phyloP scores from a whole-genome alignment of 2,329 filamentous ascomycete species.

The Dendryphion nanum region DNA sequence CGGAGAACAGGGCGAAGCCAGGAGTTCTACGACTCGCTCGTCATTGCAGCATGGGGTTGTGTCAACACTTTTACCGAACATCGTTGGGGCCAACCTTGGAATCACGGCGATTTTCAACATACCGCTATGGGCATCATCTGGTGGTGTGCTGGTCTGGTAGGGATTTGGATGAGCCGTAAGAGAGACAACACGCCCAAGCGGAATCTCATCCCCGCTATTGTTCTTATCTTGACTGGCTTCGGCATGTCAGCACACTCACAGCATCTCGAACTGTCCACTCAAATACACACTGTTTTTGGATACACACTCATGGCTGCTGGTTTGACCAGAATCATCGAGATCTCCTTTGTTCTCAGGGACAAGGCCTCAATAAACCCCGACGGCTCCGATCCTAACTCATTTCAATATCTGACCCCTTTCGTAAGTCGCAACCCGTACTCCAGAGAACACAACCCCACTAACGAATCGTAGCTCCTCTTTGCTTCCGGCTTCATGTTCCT shows the following conservation, averaged over 20 bases:
- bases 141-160: slow-evolving; percentile 91
- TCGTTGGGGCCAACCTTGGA: slow-evolving; percentile 86
- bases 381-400: slow-evolving; percentile 68
- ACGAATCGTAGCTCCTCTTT: slow-evolving; percentile 68
- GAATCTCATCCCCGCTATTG: slow-evolving; percentile 89
- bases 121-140: slow-evolving; percentile 99
- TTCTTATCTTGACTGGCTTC: slow-evolving; percentile 90
- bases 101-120: slow-evolving; percentile 91
- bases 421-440: slow-evolving; percentile 51
- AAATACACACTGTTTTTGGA: slow-evolving; percentile 86
- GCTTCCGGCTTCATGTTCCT: slow-evolving; percentile 96
- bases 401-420: slow-evolving; percentile 69
- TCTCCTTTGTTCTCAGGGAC: slow-evolving; percentile 83
- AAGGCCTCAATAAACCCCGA: slow-evolving; percentile 63
- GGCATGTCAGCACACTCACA: slow-evolving; percentile 94
- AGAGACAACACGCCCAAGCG: slow-evolving; percentile 82
- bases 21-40: slow-evolving; percentile 90
- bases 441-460: slow-evolving; percentile 5
- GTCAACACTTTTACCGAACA: slow-evolving; percentile 99
- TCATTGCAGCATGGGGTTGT: slow-evolving; percentile 93
- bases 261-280: slow-evolving; percentile 75
- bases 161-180: slow-evolving; percentile 86
- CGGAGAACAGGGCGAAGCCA: slow-evolving; percentile 80
- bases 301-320: slow-evolving; percentile 94
- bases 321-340: slow-evolving; percentile 80